Evolutionary conservation across 2,329 filamentous ascomycete genomes (phyloP).

Genomic region (Dactylellina leptospora): DNA sequence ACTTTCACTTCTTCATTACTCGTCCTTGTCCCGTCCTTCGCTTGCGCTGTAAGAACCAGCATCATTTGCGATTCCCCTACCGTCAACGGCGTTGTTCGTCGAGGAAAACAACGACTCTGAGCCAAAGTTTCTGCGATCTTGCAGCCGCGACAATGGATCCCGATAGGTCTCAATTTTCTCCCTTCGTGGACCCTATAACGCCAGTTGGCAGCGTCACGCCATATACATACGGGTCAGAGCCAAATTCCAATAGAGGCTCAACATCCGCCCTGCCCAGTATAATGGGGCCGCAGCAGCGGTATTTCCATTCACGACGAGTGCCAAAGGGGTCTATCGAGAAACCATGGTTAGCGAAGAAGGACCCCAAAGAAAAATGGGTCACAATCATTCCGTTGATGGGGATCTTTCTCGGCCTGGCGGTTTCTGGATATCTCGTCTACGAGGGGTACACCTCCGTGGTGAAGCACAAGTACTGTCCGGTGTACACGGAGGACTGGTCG

Average conservation of each 20-base stretch:
- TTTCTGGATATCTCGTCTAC: slow-evolving; percentile 77
- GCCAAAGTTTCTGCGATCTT: not conserved
- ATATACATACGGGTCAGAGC: slow-evolving; percentile 45
- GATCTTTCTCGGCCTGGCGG: slow-evolving; percentile 72
- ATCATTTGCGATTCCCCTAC: slow-evolving; percentile 7
- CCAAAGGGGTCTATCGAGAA: slow-evolving; percentile 77
- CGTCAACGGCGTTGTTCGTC: slow-evolving; percentile 16
- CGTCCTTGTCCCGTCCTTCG: slow-evolving; percentile 3
- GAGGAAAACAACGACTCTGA: slow-evolving; percentile 2
- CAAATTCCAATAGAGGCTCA: slow-evolving; percentile 52
- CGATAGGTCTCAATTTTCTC: slow-evolving; percentile 52
- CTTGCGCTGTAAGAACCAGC: slow-evolving; percentile 15
- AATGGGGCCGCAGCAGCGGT: slow-evolving; percentile 63
- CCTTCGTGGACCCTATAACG: slow-evolving; percentile 54
- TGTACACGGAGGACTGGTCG: slow-evolving; percentile 73
- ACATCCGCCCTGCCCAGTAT: slow-evolving; percentile 54
- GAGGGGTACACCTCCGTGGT: slow-evolving; percentile 77
- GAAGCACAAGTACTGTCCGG: slow-evolving; percentile 75
- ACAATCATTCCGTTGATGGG: slow-evolving; percentile 80
- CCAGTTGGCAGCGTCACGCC: slow-evolving; percentile 49
- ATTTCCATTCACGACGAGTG: slow-evolving; percentile 78
- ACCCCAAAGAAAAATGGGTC: slow-evolving; percentile 85
- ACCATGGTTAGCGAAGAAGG: slow-evolving; percentile 77
- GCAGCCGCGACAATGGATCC: slow-evolving; percentile 34
- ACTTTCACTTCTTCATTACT: slow-evolving; percentile 18